Conservation (phyloP, 805 yeast species). For the Candida railenensis region DNA sequence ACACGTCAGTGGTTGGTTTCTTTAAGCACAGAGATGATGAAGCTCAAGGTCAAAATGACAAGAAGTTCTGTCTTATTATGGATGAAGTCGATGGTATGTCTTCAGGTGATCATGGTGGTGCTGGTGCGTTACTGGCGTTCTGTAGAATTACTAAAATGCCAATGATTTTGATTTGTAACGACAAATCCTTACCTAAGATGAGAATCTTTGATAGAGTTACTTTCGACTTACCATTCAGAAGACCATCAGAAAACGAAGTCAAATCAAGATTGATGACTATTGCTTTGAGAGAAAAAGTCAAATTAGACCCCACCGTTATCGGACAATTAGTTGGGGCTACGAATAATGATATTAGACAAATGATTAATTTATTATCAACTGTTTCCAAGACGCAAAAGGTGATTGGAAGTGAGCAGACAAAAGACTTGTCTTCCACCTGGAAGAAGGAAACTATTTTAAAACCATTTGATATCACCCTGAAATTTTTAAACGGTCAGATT, state of each 20-base stretch:
- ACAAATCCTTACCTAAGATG: constrained; percentile 90
- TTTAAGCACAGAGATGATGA: constrained; percentile 45
- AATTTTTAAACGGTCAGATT: constrained; percentile 56
- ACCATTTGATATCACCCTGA: constrained; percentile 86
- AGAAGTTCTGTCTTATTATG: constrained; percentile 82
- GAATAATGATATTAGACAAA: constrained; percentile 89
- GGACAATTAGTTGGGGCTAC: constrained; percentile 85
- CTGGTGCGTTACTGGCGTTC: constrained; percentile 86
- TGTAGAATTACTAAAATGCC: constrained; percentile 88
- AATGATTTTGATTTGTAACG: constrained; percentile 90
- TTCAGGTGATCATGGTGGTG: constrained; percentile 98
- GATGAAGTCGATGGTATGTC: constrained; percentile 99
- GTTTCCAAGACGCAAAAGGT: constrained; percentile 70
- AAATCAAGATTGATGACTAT: constrained; percentile 86
- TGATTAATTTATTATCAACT: constrained; percentile 84
- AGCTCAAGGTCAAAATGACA: constrained; percentile 34
- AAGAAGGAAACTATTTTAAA: constrained; percentile 86
- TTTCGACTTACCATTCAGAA: constrained; percentile 76
- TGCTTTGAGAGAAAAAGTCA: constrained; percentile 79
- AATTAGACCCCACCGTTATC: constrained; percentile 74
- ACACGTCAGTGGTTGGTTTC: constrained; percentile 80
- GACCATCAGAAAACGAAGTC: constrained; percentile 83
- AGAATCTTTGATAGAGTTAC: constrained; percentile 87
- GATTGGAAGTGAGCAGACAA: constrained; percentile 64
- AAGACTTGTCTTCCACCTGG: constrained; percentile 68